Base-by-base conservation (phyloP, 2,329 filamentous ascomycete species). In the Fusarium sp. region DNA sequence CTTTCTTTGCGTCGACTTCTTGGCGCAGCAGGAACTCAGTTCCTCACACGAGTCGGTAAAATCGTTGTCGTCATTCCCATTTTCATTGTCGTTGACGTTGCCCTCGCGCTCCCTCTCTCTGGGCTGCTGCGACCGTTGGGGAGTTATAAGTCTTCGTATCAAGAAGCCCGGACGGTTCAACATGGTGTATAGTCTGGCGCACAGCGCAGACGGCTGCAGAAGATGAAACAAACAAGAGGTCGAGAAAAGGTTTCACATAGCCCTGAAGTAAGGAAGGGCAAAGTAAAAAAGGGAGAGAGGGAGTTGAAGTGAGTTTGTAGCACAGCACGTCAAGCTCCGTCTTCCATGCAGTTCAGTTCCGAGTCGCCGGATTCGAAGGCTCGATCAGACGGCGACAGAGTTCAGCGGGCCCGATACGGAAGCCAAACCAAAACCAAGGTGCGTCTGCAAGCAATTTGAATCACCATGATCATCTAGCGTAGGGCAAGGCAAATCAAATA, bases 71-170 rank as follows among this genome's bases (percentile, higher is more conserved):
- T 68, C 67, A 40, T 67, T 73, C 31, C 67, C 52, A 60, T 69
- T 63, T 14, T 66, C 70, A 50, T 67, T 57, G 20, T 24, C 34
- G 52, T 57, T 57, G 18, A 2, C 6, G 14, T 24, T 56, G 6
- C 18, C 18, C 27, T 54, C 47, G 11, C 27, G 27, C 27, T 54
- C 27, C 18, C 47, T n/a, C 24, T 50, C 45, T 27, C 47, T 52
- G 9, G 24, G 47, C 47, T 54, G 52, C 24, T 69, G 70, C 18
- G 73, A 60, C 45, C 70, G 67, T 60, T 71, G 73, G 50, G 75
- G 67, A 45, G 60, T 69, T 72, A 79, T 77, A 56, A 79, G 70
- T 40, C 77, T 72, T 58, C 76, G 70, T 63, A 79, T 72, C 20
- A 76, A 70, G 50, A 71, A 67, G 20, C 71, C 77, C 66, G 72